These are phyloP conservation scores for Funneliformis geosporum DNA, from an alignment of 192 early-diverging fungal species.

Conservation along the genomic window DNA sequence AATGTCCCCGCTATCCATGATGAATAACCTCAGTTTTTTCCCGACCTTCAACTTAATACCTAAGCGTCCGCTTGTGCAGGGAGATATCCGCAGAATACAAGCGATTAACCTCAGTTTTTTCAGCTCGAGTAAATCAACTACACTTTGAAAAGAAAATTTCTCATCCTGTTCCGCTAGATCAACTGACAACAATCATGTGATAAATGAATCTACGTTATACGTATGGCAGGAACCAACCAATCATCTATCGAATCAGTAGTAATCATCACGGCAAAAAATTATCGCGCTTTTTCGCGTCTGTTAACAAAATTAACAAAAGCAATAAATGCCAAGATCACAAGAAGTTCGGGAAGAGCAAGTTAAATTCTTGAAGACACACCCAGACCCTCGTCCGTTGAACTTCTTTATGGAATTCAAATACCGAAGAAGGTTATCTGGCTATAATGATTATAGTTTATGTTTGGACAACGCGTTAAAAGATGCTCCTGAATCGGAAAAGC, in stretches of 20 bases:
- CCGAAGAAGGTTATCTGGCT: slow-evolving; percentile 15
- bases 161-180: neutral
- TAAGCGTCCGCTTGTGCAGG: neutral
- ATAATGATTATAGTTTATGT: slow-evolving; percentile 20
- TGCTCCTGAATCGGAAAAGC: slow-evolving; percentile 10
- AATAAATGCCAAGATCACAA: slow-evolving; percentile 8
- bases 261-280: too few species aligned
- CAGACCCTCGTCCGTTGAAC: slow-evolving; percentile 17
- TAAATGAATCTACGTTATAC: neutral
- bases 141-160: neutral
- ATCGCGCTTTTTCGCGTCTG: neutral
- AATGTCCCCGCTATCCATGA: slow-evolving; percentile 17
- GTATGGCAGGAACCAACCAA: neutral
- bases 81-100: neutral
- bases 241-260: neutral
- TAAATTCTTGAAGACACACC: slow-evolving; percentile 27
- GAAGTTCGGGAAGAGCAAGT: slow-evolving; percentile 26
- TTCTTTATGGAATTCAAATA: slow-evolving; percentile 29
- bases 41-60: slow-evolving; percentile 1
- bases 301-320: slow-evolving; percentile 11
- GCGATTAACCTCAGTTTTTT: neutral
- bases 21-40: neutral
- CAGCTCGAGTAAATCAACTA: neutral
- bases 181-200: slow-evolving; percentile 1
- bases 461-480: slow-evolving; percentile 20